Percentiles rank a stretch among this genome's conserved stretches.
Evolutionary conservation across 306 rosid species (phyloP).

Genomic region (Acacia crassicarpa): DNA sequence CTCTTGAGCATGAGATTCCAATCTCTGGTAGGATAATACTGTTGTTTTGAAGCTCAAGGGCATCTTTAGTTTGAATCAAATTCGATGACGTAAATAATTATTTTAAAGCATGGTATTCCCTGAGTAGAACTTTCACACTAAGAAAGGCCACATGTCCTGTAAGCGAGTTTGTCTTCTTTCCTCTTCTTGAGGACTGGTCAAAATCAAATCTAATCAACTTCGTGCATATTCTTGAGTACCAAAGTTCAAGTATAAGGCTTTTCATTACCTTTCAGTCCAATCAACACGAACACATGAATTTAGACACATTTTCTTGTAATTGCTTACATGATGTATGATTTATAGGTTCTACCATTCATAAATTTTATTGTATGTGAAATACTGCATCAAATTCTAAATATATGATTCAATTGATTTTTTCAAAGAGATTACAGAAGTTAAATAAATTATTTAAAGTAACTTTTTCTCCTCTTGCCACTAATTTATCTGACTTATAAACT

Average conservation of each 20-base stretch:
- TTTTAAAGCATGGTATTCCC: not conserved
- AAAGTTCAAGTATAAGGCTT: not conserved
- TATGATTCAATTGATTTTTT: too few species aligned
- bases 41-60: slow-evolving; percentile 16
- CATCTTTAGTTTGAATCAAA: slow-evolving; percentile 34
- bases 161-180: not conserved
- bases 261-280: not conserved
- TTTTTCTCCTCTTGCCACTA: too few species aligned
- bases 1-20: not conserved
- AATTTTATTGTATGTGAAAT: not conserved
- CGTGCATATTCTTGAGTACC: not conserved
- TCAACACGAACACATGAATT: not conserved
- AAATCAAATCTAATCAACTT: not conserved
- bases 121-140: not conserved
- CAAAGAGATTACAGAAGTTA: too few species aligned
- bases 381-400: not conserved
- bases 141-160: not conserved
- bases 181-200: not conserved
- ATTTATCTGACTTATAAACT: too few species aligned
- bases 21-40: not conserved
- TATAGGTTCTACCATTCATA: not conserved
- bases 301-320: not conserved
- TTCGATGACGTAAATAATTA: slow-evolving; percentile 26
- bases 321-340: not conserved
- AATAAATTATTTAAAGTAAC: too few species aligned